Evolutionary conservation across 768 basidiomycete species (phyloP), one percentile per base, ranked within the genome.

Genomic region (Russula sp.): DNA sequence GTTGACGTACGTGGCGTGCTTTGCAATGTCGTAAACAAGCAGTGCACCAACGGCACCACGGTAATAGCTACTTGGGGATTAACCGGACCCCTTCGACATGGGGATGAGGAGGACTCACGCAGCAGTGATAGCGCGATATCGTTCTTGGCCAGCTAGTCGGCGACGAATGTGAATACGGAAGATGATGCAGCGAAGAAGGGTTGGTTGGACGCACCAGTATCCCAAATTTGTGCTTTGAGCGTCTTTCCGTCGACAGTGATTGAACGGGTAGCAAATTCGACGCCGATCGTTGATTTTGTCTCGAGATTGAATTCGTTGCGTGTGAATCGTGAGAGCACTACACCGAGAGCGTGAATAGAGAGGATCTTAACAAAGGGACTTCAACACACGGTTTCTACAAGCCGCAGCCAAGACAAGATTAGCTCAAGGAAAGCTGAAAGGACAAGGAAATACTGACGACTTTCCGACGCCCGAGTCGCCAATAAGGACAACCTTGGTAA

Each of bases 401-500:
- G 4, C 20, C 52, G 35, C 11, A 68, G 27, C 55, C 35, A 18
- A 54, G 55, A 40, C 8, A 56, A 27, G 61, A 48, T 40, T 32
- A 68, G 58, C 1, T 27, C 20, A 59, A 47, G 31, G 42, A 20
- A 53, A 51, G 35, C 50, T 45, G 57, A 54, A 53, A 11, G 16
- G 10, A 39, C 18, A 27, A 48, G n/a, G 49, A 55, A 71, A 71
- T 69, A 89, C 94, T 75, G 79, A 98, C 95, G 94, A 96, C 84
- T 99, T 99, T 75, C 96, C 96, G 73, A 99, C 96, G 66, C 96
- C 96, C 66, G 94, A 97, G 77, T 99, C 96, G 73, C 96, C 96
- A 79, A 98, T 98, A 68, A 99, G 85, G 70, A 99, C 96, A 70
- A 98, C 92, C 96, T 98, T 64, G 44, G 55, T 8, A 10, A 65